Evolutionary conservation across 768 basidiomycete genomes (phyloP).

Genomic region (Termitomyces sp.): DNA sequence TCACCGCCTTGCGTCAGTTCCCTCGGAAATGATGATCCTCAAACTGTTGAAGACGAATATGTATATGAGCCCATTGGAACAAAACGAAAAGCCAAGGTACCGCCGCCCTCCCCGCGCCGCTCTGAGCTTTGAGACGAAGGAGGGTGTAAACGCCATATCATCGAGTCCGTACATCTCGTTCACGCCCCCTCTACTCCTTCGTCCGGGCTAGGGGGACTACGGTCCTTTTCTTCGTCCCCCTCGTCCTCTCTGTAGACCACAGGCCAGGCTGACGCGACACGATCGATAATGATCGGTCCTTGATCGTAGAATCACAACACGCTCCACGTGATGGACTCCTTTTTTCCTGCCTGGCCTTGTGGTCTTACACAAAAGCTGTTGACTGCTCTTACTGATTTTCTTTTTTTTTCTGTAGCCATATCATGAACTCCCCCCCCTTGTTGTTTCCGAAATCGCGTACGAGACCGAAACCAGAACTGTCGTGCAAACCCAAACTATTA

Average conservation of each 20-base stretch:
- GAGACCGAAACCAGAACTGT: slow-evolving; percentile 64
- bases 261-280: slow-evolving; percentile 28
- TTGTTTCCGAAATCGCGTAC: slow-evolving; percentile 40
- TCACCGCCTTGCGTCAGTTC: slow-evolving; percentile 33
- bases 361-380: slow-evolving; percentile 20
- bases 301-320: slow-evolving; percentile 29
- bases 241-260: slow-evolving; percentile 42
- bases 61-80: slow-evolving; percentile 64
- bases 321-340: slow-evolving; percentile 34
- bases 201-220: slow-evolving; percentile 89
- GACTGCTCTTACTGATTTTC: slow-evolving; percentile 21
- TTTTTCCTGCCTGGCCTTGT: slow-evolving; percentile 31
- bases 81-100: slow-evolving; percentile 88
- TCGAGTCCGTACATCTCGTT: slow-evolving; percentile 68
- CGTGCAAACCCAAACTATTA: slow-evolving; percentile 60
- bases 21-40: slow-evolving; percentile 63
- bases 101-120: slow-evolving; percentile 78
- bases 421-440: slow-evolving; percentile 41
- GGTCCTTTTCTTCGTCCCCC: slow-evolving; percentile 74
- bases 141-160: slow-evolving; percentile 52
- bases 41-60: slow-evolving; percentile 74
- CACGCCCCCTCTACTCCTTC: slow-evolving; percentile 60
- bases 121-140: slow-evolving; percentile 96
- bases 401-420: slow-evolving; percentile 25
- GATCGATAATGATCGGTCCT: slow-evolving; percentile 19